These are phyloP conservation scores for Elsinoe batatas DNA, from an alignment of 2,329 filamentous ascomycete genomes.

Conservation along the genomic window DNA sequence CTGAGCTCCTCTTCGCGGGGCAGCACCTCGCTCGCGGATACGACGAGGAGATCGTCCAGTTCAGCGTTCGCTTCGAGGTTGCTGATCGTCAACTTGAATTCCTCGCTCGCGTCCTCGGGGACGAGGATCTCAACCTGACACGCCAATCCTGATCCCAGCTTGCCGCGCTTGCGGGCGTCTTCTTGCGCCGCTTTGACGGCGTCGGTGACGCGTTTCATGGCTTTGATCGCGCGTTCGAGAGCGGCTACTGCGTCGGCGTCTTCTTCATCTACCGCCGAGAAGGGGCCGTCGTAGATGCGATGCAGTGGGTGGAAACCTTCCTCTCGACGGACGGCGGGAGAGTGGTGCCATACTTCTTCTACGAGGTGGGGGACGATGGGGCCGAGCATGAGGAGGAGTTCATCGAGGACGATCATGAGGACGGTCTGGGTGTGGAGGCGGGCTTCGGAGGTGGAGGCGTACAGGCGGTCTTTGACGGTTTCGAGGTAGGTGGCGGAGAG, in stretches of 20 bases:
- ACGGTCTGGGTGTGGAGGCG: constrained; percentile 48
- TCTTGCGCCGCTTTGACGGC: constrained; percentile 71
- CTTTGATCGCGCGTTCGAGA: constrained; percentile 39
- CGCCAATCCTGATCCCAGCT: constrained; percentile 71
- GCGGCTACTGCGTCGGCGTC: constrained; percentile 18
- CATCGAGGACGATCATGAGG: constrained; percentile 53
- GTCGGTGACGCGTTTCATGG: constrained; percentile 42
- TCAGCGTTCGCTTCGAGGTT: constrained; percentile 21
- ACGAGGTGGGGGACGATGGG: constrained; percentile 76
- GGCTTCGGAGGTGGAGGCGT: constrained; percentile 65
- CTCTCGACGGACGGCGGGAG: constrained; percentile 53
- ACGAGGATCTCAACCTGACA: constrained; percentile 53
- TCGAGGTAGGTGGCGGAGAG: constrained; percentile 93
- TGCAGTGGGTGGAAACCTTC: constrained; percentile 26
- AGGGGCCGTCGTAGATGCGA: constrained; percentile 21
- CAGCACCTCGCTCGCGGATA: constrained; percentile 28
- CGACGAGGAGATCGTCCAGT: constrained; percentile 34
- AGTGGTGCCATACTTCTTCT: constrained; percentile 77
- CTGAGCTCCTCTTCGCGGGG: constrained; percentile 12
- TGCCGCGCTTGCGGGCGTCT: constrained; percentile 57
- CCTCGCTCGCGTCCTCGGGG: constrained; percentile 13
- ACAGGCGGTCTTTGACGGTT: constrained; percentile 80
- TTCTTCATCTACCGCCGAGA: constrained; percentile 15
- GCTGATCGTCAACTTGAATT: constrained; percentile 9
- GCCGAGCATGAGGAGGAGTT: constrained; percentile 67